Conservation (phyloP, 306 rosid genomes). For the Casuarina cunninghamiana region DNA sequence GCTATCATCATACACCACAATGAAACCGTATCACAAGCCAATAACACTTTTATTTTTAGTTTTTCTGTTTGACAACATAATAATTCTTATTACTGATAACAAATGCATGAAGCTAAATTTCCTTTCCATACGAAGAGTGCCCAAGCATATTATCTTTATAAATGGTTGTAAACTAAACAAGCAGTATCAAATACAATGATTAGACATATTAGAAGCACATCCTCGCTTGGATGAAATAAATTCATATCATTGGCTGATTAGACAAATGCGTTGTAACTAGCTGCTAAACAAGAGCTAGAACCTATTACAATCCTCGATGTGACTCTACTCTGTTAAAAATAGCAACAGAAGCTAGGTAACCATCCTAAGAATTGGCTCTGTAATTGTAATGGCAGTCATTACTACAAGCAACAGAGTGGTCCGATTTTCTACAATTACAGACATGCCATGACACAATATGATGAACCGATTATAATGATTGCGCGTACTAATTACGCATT, state of each 20-base stretch:
- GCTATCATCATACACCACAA: too few relatives aligned
- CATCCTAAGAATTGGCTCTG: too few relatives aligned
- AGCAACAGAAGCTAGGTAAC: too few relatives aligned
- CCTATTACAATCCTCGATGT: neutral
- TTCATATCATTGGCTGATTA: neutral
- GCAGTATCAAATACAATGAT: neutral
- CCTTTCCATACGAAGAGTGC: too few relatives aligned
- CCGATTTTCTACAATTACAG: neutral
- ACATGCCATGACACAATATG: neutral
- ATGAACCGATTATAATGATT: neutral
- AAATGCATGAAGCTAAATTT: too few relatives aligned
- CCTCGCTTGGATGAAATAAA: too few relatives aligned
- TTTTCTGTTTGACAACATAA: neutral
- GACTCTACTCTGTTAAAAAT: neutral
- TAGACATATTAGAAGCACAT: neutral
- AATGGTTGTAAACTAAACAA: neutral
- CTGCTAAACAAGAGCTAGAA: neutral
- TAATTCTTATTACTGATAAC: neutral
- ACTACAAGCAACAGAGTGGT: neutral
- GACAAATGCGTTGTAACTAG: neutral
- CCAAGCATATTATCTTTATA: too few relatives aligned
- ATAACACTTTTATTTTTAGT: neutral
- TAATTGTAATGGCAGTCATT: neutral
- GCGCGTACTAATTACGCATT: neutral
- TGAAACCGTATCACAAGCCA: neutral